phyloP scores from a whole-genome alignment of 768 basidiomycete genomes.

The Tricholoma flavovirens region DNA sequence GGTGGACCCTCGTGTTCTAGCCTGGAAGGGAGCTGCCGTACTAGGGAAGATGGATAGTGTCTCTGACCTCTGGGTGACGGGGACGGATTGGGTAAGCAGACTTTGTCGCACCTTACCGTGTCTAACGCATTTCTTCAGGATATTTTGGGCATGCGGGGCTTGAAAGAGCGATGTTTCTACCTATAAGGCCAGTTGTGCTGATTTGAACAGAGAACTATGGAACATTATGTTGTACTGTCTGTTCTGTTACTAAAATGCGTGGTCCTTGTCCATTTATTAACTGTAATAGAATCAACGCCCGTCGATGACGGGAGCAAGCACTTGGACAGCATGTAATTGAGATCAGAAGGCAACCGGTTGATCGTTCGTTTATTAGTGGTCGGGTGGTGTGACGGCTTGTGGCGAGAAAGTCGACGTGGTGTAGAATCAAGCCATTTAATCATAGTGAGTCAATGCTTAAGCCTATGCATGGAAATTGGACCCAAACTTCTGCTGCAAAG shows the following conservation, averaged over 20 bases:
- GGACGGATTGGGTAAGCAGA: conserved; percentile 75
- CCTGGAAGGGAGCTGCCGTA: conserved; percentile 94
- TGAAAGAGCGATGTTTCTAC: conserved; percentile 81
- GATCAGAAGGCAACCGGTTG: conserved; percentile 5
- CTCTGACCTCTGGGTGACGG: conserved; percentile 84
- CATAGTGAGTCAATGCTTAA: not conserved
- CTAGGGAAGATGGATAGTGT: conserved; percentile 89
- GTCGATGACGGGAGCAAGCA: not conserved
- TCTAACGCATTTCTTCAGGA: conserved; percentile 40
- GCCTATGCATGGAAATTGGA: conserved; percentile 31
- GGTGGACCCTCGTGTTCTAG: conserved; percentile 82
- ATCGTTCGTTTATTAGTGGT: not conserved
- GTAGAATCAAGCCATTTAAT: not conserved
- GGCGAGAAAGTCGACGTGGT: too few species aligned
- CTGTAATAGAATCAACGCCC: too few species aligned
- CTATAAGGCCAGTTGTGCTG: conserved; percentile 35
- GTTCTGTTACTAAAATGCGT: not conserved
- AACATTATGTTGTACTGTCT: not conserved
- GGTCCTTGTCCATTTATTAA: not conserved
- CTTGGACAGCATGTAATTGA: too few species aligned
- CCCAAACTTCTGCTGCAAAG: conserved; percentile 47
- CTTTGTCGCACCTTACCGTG: conserved; percentile 3
- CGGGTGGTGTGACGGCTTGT: not conserved
- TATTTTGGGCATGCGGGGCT: conserved; percentile 69
- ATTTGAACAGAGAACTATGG: not conserved